These are phyloP conservation scores for Cucurbita maxima DNA, from an alignment of 306 rosid species.

Conservation along the genomic window DNA sequence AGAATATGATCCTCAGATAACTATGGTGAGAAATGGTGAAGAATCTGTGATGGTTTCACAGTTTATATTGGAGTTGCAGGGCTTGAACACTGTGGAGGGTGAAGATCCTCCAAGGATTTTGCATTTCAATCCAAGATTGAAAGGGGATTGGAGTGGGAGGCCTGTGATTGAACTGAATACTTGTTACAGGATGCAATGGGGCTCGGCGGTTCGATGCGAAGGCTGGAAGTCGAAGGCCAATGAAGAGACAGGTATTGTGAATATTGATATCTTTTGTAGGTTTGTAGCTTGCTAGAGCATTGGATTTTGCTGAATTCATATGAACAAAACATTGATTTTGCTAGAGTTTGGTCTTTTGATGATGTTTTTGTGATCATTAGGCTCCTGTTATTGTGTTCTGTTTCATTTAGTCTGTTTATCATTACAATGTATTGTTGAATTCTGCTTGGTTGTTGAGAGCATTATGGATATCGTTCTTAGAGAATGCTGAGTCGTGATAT, in stretches of 20 bases:
- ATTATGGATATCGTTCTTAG: not conserved
- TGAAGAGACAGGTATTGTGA: constrained; percentile 64
- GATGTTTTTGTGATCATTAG: not conserved
- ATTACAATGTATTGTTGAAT: not conserved
- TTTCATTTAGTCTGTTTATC: not conserved
- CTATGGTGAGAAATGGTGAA: constrained; percentile 18
- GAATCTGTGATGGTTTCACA: constrained; percentile 43
- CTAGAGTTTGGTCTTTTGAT: not conserved
- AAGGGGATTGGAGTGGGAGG: constrained; percentile 84
- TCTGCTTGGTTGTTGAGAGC: not conserved
- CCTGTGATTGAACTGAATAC: constrained; percentile 85
- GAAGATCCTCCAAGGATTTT: constrained; percentile 85
- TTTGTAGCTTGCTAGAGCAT: not conserved
- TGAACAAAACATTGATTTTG: not conserved
- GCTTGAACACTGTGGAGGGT: constrained; percentile 67
- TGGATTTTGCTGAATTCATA: constrained; percentile 1
- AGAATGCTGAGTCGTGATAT: not conserved
- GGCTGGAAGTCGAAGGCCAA: constrained; percentile 88
- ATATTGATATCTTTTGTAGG: not conserved
- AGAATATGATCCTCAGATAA: constrained; percentile 22
- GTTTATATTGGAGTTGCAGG: constrained; percentile 74
- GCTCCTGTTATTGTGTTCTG: not conserved
- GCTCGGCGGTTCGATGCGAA: constrained; percentile 61
- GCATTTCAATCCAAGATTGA: constrained; percentile 85
- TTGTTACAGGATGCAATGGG: constrained; percentile 98